These are phyloP conservation scores for Hortiboletus campestris DNA, from an alignment of 768 basidiomycete genomes.

Conservation along the genomic window DNA sequence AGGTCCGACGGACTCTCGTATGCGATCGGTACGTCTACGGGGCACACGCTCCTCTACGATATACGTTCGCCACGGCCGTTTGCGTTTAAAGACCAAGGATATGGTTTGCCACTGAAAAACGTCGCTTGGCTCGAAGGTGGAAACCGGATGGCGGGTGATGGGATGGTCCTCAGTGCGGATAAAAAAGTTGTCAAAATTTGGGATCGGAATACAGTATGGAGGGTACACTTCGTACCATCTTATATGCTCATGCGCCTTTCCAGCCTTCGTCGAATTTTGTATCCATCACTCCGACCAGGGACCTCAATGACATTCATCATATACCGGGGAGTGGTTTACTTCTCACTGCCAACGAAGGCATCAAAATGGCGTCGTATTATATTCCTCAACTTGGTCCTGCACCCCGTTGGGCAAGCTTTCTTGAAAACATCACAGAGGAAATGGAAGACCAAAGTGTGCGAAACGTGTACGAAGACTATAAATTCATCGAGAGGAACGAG, in stretches of 20 bases:
- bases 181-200: slow-evolving; percentile 98
- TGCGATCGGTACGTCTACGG: slow-evolving; percentile 92
- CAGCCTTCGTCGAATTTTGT: slow-evolving; percentile 85
- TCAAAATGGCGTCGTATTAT: slow-evolving; percentile 92
- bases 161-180: slow-evolving; percentile 89
- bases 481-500: slow-evolving; percentile 89
- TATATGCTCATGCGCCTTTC: not conserved
- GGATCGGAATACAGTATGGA: slow-evolving; percentile 78
- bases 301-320: slow-evolving; percentile 90
- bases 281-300: slow-evolving; percentile 86
- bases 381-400: slow-evolving; percentile 96
- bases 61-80: slow-evolving; percentile 81
- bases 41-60: slow-evolving; percentile 93
- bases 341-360: slow-evolving; percentile 94
- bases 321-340: slow-evolving; percentile 86
- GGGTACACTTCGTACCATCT: not conserved
- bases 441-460: slow-evolving; percentile 86
- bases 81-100: slow-evolving; percentile 94
- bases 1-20: slow-evolving; percentile 88
- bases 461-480: slow-evolving; percentile 92
- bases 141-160: slow-evolving; percentile 78
- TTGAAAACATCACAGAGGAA: slow-evolving; percentile 98
- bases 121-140: slow-evolving; percentile 91
- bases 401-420: slow-evolving; percentile 95
- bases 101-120: slow-evolving; percentile 84